Evolutionary conservation across 164 flowering plant species (phyloP).

Genomic region (Magnolia changhungtana): DNA sequence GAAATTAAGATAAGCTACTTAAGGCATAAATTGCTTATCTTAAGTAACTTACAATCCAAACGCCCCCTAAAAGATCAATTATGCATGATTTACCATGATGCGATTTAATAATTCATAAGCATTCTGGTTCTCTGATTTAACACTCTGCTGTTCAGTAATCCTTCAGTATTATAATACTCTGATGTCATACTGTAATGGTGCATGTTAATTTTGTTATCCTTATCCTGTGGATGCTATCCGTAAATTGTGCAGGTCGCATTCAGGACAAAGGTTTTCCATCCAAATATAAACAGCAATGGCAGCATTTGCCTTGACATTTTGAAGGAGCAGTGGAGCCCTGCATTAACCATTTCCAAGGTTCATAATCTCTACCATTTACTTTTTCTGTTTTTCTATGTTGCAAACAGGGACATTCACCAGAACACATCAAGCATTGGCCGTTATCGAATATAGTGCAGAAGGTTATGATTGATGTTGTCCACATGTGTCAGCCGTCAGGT

Average conservation of each 20-base stretch:
- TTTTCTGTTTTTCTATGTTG: background rate
- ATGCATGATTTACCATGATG: background rate
- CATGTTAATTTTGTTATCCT: background rate
- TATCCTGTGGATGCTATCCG: background rate
- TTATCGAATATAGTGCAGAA: too few species aligned
- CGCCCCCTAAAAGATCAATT: too few species aligned
- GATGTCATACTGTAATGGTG: background rate
- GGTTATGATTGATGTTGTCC: too few species aligned
- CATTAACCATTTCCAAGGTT: constrained; percentile 36
- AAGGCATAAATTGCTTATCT: too few species aligned
- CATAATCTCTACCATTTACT: background rate
- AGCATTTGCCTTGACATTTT: constrained; percentile 36
- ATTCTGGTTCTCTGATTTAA: background rate
- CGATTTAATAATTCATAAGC: background rate
- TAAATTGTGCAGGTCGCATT: constrained; percentile 29
- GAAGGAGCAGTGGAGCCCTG: constrained; percentile 42
- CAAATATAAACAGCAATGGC: constrained; percentile 36
- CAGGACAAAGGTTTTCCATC: constrained; percentile 36
- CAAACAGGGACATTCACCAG: background rate
- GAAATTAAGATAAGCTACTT: too few species aligned
- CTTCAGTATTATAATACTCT: background rate
- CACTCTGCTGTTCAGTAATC: background rate
- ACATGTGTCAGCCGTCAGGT: too few species aligned
- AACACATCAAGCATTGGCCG: too few species aligned
- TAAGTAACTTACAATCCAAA: too few species aligned